phyloP scores from a whole-genome alignment of 177 flowering plant genomes.

The Tripterygium wilfordii region DNA sequence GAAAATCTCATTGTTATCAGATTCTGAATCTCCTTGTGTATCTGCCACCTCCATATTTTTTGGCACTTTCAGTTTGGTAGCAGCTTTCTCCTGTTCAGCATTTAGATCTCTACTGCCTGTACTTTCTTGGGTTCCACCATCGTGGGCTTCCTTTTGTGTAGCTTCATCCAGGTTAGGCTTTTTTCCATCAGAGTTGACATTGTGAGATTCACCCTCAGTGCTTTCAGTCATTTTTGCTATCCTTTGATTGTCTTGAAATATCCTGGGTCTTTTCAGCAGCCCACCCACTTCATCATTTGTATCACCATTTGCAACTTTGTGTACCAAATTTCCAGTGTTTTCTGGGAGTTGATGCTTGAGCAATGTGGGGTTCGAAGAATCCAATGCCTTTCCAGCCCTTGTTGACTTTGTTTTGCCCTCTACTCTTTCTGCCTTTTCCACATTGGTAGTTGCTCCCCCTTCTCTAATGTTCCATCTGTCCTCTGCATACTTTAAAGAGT shows the following conservation, averaged over 20 bases:
- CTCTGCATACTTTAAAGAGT: neutral
- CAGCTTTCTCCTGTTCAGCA: neutral
- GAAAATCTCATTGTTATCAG: neutral
- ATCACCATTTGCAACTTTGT: neutral
- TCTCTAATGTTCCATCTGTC: neutral
- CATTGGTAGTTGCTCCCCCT: neutral
- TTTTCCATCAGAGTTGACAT: neutral
- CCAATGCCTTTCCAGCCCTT: neutral
- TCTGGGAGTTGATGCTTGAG: neutral
- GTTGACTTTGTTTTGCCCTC: neutral
- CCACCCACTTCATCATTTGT: slow-evolving; percentile 2
- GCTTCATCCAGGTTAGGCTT: neutral
- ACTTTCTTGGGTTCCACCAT: neutral
- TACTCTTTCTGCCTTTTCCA: neutral
- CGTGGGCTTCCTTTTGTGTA: slow-evolving; percentile 8
- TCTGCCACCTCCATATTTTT: slow-evolving; percentile 11
- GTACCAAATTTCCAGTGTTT: slow-evolving; percentile 4
- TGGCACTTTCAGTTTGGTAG: neutral
- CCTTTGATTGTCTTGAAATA: too few species aligned
- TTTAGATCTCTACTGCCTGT: neutral
- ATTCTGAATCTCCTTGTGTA: slow-evolving; percentile 1
- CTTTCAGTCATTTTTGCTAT: neutral
- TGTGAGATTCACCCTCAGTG: neutral
- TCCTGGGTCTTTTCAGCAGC: too few species aligned
- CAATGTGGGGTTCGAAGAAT: neutral